Conservation (phyloP, 352 stramenopile species). For the Hyaloperonospora arabidopsidis region DNA sequence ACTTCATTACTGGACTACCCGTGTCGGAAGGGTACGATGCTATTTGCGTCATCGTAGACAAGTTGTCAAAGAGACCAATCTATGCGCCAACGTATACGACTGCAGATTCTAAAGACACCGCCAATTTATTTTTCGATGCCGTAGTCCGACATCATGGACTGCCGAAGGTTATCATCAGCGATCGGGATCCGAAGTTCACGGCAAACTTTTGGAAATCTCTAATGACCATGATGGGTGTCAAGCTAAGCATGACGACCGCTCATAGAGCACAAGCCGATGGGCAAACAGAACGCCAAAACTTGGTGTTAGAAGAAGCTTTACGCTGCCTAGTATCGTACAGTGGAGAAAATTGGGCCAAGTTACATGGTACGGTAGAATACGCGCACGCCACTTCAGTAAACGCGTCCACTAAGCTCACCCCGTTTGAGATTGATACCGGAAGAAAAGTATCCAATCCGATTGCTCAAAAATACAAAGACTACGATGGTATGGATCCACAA, state of each 20-base stretch:
- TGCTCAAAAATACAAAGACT: neutral
- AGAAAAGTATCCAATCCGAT: conserved; percentile 2
- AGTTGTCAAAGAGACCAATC: neutral
- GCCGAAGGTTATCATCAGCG: conserved; percentile 1
- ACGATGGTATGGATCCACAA: neutral
- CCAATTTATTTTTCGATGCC: neutral
- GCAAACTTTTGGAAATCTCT: neutral
- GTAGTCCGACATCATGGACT: conserved; percentile 1
- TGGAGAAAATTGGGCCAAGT: neutral
- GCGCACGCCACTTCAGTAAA: neutral
- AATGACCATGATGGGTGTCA: neutral
- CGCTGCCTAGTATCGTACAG: conserved; percentile 12
- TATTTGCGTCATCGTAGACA: conserved; percentile 1
- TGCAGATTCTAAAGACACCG: neutral
- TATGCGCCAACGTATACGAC: conserved; percentile 1
- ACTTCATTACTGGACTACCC: conserved; percentile 25
- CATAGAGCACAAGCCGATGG: conserved; percentile 1
- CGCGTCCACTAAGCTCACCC: conserved; percentile 2
- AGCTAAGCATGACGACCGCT: conserved; percentile 2
- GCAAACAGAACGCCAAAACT: conserved; percentile 7
- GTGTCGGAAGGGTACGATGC: conserved; percentile 1
- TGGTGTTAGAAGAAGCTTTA: conserved; percentile 17
- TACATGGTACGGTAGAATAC: conserved; percentile 1
- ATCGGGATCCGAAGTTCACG: conserved; percentile 6
- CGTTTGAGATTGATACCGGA: neutral